phyloP scores from a whole-genome alignment of 306 rosid species.

The Casuarina glauca region DNA sequence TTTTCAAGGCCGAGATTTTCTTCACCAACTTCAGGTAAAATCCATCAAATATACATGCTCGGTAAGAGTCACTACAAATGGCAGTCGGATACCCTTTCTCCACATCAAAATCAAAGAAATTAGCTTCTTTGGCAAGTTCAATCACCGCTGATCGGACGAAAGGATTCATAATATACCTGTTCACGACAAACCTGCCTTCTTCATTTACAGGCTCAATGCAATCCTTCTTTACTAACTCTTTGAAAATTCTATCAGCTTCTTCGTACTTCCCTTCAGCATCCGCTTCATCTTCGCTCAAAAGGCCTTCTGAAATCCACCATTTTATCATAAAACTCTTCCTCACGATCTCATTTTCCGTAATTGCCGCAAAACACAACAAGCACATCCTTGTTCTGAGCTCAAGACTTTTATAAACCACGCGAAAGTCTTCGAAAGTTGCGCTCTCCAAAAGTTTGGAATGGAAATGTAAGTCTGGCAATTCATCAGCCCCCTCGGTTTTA shows the following conservation, averaged over 20 bases:
- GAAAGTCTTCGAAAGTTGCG: background rate
- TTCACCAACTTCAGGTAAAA: no score
- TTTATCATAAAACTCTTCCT: slow-evolving; percentile 29
- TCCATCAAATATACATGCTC: slow-evolving; percentile 10
- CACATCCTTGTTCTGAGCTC: background rate
- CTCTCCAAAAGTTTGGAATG: background rate
- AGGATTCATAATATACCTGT: slow-evolving; percentile 27
- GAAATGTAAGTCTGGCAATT: background rate
- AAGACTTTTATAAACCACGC: background rate
- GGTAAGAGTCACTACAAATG: background rate
- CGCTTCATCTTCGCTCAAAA: background rate
- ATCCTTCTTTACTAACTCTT: slow-evolving; percentile 5
- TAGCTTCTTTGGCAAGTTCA: background rate
- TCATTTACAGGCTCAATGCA: slow-evolving; percentile 26
- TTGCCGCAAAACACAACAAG: slow-evolving; percentile 16
- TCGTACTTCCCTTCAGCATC: no score
- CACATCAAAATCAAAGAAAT: slow-evolving; percentile 20
- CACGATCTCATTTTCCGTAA: slow-evolving; percentile 22
- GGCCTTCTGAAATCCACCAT: slow-evolving; percentile 32
- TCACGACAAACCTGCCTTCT: background rate
- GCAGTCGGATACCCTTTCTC: background rate
- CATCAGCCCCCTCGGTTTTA: background rate
- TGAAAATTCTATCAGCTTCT: background rate
- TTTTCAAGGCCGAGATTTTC: no score
- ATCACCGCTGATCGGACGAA: slow-evolving; percentile 30